Evolutionary conservation across 129 eudicot species (phyloP).

Genomic region (Smallanthus sonchifolius): DNA sequence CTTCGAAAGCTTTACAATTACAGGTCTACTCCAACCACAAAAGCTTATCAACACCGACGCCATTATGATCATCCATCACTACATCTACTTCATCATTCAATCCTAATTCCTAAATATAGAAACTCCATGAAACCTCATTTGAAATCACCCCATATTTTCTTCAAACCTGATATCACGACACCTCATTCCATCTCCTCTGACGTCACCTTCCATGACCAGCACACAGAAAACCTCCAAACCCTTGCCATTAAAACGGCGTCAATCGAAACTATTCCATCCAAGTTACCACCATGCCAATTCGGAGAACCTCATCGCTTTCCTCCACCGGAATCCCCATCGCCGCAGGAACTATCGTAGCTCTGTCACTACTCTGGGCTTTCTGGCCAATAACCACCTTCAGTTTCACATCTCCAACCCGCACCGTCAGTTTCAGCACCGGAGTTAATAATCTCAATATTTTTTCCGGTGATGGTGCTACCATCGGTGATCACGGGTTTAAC

Average conservation of each 20-base stretch:
- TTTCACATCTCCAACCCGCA: background rate
- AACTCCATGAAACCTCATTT: background rate
- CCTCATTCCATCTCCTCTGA: slow-evolving; percentile 1
- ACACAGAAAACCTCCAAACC: background rate
- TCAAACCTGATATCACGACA: too few relatives aligned
- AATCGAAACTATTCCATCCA: slow-evolving; percentile 16
- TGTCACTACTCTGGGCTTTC: slow-evolving; percentile 39
- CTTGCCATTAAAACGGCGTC: slow-evolving; percentile 24
- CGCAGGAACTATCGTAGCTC: slow-evolving; percentile 32
- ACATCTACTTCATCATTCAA: background rate
- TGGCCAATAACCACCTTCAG: slow-evolving; percentile 31
- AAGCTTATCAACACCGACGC: background rate
- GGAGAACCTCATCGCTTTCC: slow-evolving; percentile 19
- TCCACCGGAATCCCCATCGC: slow-evolving; percentile 26
- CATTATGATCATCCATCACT: background rate
- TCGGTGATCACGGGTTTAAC: slow-evolving; percentile 14
- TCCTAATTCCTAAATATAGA: slow-evolving; percentile 2
- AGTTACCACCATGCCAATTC: slow-evolving; percentile 6
- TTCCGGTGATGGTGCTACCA: too few relatives aligned
- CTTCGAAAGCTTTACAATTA: background rate
- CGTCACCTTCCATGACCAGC: background rate
- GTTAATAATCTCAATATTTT: background rate
- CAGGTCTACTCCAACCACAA: slow-evolving; percentile 4
- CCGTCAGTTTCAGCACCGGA: background rate
- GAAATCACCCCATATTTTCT: background rate